A percentile compares a stretch with the other conserved stretches of the same genome.
phyloP scores from a whole-genome alignment of 2,329 filamentous ascomycete genomes.

The Exophiala oligosperma region DNA sequence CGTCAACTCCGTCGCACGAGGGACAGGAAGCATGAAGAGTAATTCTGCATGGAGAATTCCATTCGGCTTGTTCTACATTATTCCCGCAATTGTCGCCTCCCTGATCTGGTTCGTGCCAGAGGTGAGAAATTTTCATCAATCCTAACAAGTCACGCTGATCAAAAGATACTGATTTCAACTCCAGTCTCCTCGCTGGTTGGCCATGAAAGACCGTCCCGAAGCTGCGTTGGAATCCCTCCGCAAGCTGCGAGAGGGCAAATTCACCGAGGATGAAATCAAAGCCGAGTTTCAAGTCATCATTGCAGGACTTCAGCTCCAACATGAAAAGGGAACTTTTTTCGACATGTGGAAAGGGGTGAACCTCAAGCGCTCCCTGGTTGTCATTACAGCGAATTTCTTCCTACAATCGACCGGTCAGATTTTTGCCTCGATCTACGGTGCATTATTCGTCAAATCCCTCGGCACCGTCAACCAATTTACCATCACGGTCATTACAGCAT shows the following conservation, averaged over 20 bases:
- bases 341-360: constrained; percentile 28
- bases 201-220: constrained; percentile 65
- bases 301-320: constrained; percentile 14
- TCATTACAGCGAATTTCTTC: constrained; percentile 29
- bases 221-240: constrained; percentile 59
- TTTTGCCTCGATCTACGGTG: constrained; percentile 27
- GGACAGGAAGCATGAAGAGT: constrained; percentile 59
- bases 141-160: too few relatives aligned
- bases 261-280: constrained; percentile 30
- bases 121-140: not conserved
- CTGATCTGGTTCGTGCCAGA: constrained; percentile 60
- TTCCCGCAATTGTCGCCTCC: constrained; percentile 26
- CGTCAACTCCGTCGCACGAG: constrained; percentile 59
- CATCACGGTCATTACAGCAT: constrained; percentile 21
- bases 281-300: constrained; percentile 32
- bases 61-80: constrained; percentile 26
- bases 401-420: constrained; percentile 29
- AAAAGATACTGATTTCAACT: too few relatives aligned
- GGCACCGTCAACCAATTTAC: constrained; percentile 28
- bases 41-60: constrained; percentile 50
- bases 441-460: constrained; percentile 29
- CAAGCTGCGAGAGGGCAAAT: constrained; percentile 53
- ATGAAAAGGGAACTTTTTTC: constrained; percentile 23
- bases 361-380: constrained; percentile 29
- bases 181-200: constrained; percentile 56